Conservation (phyloP, 1,284 basidiomycete genomes). For the Heterobasidion irregulare region DNA sequence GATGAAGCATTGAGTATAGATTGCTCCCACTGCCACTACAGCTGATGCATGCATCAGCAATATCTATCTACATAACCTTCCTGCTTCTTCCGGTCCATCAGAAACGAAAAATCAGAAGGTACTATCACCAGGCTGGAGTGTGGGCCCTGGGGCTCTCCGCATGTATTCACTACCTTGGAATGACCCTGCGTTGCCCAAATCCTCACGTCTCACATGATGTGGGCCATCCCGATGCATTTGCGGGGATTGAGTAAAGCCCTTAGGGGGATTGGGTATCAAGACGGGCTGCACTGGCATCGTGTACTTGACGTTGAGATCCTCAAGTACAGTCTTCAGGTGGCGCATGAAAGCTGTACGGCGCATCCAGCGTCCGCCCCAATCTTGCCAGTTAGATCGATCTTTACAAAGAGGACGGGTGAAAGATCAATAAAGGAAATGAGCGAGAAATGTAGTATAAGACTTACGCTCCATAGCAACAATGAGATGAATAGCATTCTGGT, state of each 20-base stretch:
- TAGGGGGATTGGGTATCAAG: conserved; percentile 33
- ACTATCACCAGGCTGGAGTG: not conserved
- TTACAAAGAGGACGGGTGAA: conserved; percentile 2
- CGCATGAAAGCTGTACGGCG: conserved; percentile 69
- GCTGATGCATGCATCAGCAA: not conserved
- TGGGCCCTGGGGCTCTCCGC: not conserved
- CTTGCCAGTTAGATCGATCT: conserved; percentile 82
- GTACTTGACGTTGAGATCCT: conserved; percentile 67
- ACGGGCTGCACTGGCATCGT: conserved; percentile 67
- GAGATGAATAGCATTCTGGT: conserved; percentile 61
- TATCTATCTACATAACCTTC: not conserved
- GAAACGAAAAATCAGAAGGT: not conserved
- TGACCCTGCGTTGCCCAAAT: conserved; percentile 17
- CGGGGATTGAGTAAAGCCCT: conserved; percentile 8
- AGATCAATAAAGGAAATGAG: not conserved
- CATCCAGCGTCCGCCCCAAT: conserved; percentile 76
- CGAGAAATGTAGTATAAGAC: conserved; percentile 17
- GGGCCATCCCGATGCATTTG: not conserved
- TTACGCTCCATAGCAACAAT: conserved; percentile 71
- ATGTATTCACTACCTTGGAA: conserved; percentile 15
- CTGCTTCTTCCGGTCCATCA: not conserved
- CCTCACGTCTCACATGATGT: conserved; percentile 6
- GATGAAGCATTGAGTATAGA: too few relatives aligned
- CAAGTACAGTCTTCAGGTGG: conserved; percentile 56
- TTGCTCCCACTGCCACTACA: not conserved